Evolutionary conservation across 495 filamentous ascomycete genomes (phyloP).

Genomic region (Hypoxylon perforatum): DNA sequence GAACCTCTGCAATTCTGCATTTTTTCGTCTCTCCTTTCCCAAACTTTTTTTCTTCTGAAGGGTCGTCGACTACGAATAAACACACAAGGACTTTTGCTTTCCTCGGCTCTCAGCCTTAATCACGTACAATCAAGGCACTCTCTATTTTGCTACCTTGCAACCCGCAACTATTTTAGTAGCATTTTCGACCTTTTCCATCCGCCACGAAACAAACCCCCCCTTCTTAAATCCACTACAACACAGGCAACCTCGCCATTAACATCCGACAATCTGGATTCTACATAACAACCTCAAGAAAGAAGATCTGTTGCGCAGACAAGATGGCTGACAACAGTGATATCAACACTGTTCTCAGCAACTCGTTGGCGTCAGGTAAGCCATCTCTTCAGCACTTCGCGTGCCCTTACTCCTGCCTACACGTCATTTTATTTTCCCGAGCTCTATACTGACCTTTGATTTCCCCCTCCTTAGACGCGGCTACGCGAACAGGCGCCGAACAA

Average conservation of each 20-base stretch:
- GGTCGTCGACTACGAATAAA: background rate
- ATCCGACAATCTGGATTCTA: constrained; percentile 34
- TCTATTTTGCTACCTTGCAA: constrained; percentile 13
- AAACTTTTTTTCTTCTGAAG: constrained; percentile 18
- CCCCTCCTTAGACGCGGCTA: constrained; percentile 76
- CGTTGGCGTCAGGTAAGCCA: constrained; percentile 84
- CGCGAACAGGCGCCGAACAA: constrained; percentile 90
- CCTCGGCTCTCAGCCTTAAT: too few relatives aligned
- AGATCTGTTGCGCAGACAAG: constrained; percentile 32
- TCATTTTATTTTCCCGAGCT: constrained; percentile 23
- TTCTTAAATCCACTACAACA: constrained; percentile 25
- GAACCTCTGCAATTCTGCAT: constrained; percentile 41
- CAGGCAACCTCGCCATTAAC: constrained; percentile 12
- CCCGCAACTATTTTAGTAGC: constrained; percentile 8
- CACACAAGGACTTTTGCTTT: background rate
- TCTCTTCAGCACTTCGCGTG: constrained; percentile 31
- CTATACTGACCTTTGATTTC: constrained; percentile 32
- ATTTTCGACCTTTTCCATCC: constrained; percentile 11
- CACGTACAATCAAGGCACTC: background rate
- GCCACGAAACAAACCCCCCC: constrained; percentile 39
- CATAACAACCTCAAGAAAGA: constrained; percentile 34
- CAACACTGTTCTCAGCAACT: constrained; percentile 83
- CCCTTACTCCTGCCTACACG: constrained; percentile 30
- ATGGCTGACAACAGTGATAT: constrained; percentile 65
- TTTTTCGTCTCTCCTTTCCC: constrained; percentile 35